phyloP scores from a whole-genome alignment of 768 basidiomycete species.

The Boletus huronensis region DNA sequence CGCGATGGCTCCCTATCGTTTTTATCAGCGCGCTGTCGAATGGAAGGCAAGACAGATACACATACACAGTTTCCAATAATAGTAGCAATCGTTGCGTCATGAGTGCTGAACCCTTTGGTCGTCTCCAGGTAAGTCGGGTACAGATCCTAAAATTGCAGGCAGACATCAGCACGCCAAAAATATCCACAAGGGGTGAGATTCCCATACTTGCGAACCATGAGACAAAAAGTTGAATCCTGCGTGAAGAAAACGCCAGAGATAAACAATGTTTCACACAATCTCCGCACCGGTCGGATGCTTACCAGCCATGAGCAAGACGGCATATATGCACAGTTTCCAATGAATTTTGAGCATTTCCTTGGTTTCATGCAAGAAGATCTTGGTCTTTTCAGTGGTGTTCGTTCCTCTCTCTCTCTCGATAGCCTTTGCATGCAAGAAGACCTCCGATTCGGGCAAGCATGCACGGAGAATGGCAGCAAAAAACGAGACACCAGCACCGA shows the following conservation, averaged over 20 bases:
- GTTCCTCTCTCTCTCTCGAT: slow-evolving; percentile 43
- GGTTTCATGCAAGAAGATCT: slow-evolving; percentile 69
- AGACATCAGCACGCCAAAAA: background rate
- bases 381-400: slow-evolving; percentile 49
- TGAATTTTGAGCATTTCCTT: slow-evolving; percentile 75
- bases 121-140: slow-evolving; percentile 73
- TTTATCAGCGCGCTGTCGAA: background rate
- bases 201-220: slow-evolving; percentile 60
- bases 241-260: background rate
- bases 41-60: slow-evolving; percentile 5
- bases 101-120: slow-evolving; percentile 56
- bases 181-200: background rate
- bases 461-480: slow-evolving; percentile 67
- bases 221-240: slow-evolving; percentile 74
- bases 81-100: slow-evolving; percentile 68
- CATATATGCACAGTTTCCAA: slow-evolving; percentile 82
- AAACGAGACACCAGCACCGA: slow-evolving; percentile 62
- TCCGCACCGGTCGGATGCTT: background rate
- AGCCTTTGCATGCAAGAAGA: slow-evolving; percentile 65
- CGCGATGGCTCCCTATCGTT: slow-evolving; percentile 42
- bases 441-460: slow-evolving; percentile 71
- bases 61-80: slow-evolving; percentile 75
- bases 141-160: slow-evolving; percentile 44
- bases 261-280: background rate
- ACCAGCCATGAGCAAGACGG: slow-evolving; percentile 75